phyloP scores from a whole-genome alignment of 441 rosid genomes.

The Bocquillonia castaneifolia region DNA sequence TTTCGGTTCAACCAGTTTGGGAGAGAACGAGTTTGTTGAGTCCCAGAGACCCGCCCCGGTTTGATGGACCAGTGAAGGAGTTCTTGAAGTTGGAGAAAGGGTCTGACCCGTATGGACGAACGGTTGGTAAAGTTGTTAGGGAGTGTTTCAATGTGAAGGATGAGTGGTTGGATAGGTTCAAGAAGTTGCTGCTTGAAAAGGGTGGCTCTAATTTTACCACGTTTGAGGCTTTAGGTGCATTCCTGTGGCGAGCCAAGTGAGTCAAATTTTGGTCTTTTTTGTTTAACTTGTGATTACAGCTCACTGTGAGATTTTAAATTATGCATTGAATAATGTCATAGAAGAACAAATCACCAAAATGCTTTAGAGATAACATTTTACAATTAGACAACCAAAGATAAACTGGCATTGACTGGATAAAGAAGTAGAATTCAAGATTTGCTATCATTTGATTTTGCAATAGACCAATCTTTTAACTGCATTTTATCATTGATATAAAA shows the following conservation, averaged over 20 bases:
- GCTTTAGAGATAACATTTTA: too few relatives aligned
- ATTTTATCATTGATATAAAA: constrained; percentile 15
- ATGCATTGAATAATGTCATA: too few relatives aligned
- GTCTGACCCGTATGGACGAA: constrained; percentile 41
- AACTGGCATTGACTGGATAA: background rate
- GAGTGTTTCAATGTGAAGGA: constrained; percentile 56
- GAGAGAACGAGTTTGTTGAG: constrained; percentile 47
- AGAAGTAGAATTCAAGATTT: background rate
- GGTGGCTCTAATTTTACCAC: constrained; percentile 64
- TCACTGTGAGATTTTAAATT: too few relatives aligned
- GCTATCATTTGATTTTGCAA: background rate
- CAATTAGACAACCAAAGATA: background rate
- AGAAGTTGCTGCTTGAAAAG: constrained; percentile 41
- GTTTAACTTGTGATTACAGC: background rate
- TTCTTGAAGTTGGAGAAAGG: constrained; percentile 43
- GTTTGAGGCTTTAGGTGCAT: constrained; percentile 83
- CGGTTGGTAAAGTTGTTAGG: constrained; percentile 36
- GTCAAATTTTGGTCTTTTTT: constrained; percentile 17
- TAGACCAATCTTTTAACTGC: background rate
- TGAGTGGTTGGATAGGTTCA: constrained; percentile 56
- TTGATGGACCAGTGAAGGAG: constrained; percentile 49
- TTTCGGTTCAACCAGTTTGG: constrained; percentile 60
- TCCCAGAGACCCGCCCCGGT: constrained; percentile 60
- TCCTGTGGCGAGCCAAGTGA: constrained; percentile 89
- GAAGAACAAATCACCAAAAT: too few relatives aligned